Evolutionary conservation across 2,329 filamentous ascomycete species (phyloP).

Genomic region (Fusarium virguliforme): DNA sequence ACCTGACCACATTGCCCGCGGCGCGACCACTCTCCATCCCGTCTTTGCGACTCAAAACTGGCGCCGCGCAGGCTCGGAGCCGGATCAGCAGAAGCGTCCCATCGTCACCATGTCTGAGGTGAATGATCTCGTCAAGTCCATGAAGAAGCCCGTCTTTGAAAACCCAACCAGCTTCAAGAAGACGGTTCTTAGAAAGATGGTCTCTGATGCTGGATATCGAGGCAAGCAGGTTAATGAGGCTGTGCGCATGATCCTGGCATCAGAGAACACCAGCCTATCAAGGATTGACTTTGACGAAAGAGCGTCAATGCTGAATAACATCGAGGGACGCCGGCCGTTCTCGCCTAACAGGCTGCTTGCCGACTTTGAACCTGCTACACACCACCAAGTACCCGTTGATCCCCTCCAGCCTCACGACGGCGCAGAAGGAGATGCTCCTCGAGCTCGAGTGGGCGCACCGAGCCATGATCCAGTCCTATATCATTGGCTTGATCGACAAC

Average conservation of each 20-base stretch:
- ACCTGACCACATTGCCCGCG: slow-evolving; percentile 69
- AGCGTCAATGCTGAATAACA: slow-evolving; percentile 31
- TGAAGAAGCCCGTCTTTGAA: slow-evolving; percentile 45
- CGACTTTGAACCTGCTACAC: slow-evolving; percentile 46
- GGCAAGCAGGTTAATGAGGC: slow-evolving; percentile 54
- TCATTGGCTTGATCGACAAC: slow-evolving; percentile 76
- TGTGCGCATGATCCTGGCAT: slow-evolving; percentile 55
- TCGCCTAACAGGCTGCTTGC: slow-evolving; percentile 21
- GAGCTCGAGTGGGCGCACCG: slow-evolving; percentile 79
- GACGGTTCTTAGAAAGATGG: slow-evolving; percentile 57
- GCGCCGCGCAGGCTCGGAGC: slow-evolving; percentile 39
- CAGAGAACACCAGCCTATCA: slow-evolving; percentile 53
- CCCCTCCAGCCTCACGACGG: slow-evolving; percentile 70
- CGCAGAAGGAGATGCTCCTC: slow-evolving; percentile 79
- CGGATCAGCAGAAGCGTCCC: slow-evolving; percentile 28
- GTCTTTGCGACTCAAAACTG: slow-evolving; percentile 57
- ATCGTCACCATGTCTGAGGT: slow-evolving; percentile 50
- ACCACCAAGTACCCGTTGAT: slow-evolving; percentile 59
- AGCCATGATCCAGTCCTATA: slow-evolving; percentile 78
- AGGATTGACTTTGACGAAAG: slow-evolving; percentile 56
- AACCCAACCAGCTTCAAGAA: slow-evolving; percentile 53
- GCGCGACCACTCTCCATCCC: slow-evolving; percentile 57
- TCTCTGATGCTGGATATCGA: slow-evolving; percentile 56
- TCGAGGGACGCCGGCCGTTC: slow-evolving; percentile 35
- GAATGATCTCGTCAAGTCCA: slow-evolving; percentile 44